Evolutionary conservation across 306 rosid species (phyloP), one percentile per base, ranked within the genome.

Genomic region (Clitoria ternatea): DNA sequence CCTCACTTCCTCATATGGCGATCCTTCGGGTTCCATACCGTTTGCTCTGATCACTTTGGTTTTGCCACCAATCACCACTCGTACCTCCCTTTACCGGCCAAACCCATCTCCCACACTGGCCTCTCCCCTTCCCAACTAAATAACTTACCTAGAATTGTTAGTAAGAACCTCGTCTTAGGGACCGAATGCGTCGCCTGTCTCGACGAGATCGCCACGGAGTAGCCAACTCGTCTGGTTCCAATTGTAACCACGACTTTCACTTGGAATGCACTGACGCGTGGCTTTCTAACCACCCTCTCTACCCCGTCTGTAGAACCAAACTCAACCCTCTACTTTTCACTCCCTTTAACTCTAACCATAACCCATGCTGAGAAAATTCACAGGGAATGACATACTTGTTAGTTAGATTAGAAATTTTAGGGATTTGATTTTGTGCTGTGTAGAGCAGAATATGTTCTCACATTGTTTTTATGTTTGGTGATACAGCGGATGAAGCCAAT

Each of bases 181-280:
- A 50, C 72, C 4, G 92, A 91, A 43, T 91, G 97, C 52, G 92
- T 90, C 4, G 92, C 88, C 4, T 91, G 97, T 40, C 90, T 91
- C 0, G 96, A 91, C 12, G 88, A 88, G 67, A 91, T 91, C 52
- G 80, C 45, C 10, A 37, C 20, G 2, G 90, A 80, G 5, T 87
- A 91, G 78, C 87, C 74, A 1, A 92, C 78, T 15, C 79, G 92
- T 19, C 33, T 91, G 20, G 81, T 91, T 76, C 96, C 97, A 0
- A 90, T 69, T 91, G 97, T 77, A 86, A 88, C 60, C 97, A 88
- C 13, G 83, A 78, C 4, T 91, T 91, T 60, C 97, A 91, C 75
- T 45, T 85, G 32, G 69, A 85, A 39, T 91, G 97, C 45, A 96
- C 89, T 5, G 97, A 91, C 53, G 39, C 90, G 1, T 91, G 97